Evolutionary conservation across 139 green algal genomes (phyloP).

Genomic region (Protoeuglena noctilucae): DNA sequence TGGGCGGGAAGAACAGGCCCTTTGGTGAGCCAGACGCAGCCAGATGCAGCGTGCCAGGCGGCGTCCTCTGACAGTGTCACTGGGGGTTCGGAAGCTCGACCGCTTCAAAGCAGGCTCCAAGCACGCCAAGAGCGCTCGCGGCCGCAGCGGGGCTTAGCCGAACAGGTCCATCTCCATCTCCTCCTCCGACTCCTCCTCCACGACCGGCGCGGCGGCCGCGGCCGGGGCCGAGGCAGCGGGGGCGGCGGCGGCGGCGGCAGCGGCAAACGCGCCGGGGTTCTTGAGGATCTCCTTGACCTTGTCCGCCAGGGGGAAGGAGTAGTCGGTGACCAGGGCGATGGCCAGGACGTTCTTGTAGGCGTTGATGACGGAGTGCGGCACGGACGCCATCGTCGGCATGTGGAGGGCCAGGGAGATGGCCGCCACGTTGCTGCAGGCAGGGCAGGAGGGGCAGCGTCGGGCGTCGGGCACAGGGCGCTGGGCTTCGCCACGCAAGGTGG

Average conservation of each 20-base stretch:
- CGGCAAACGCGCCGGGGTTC: constrained; percentile 58
- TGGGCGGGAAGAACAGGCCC: too few relatives aligned
- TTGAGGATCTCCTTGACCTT: constrained; percentile 89
- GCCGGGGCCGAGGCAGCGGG: constrained; percentile 16
- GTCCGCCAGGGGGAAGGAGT: constrained; percentile 81
- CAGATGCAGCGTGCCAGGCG: too few relatives aligned
- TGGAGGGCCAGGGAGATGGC: constrained; percentile 60
- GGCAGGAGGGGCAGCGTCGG: too few relatives aligned
- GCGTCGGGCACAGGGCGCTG: too few relatives aligned
- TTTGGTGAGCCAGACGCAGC: too few relatives aligned
- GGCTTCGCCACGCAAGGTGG: too few relatives aligned
- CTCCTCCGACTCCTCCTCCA: constrained; percentile 35
- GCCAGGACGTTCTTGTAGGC: constrained; percentile 98
- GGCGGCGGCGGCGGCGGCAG: constrained; percentile 28
- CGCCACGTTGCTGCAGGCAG: constrained; percentile 69
- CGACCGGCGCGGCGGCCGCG: constrained; percentile 16
- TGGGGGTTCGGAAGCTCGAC: too few relatives aligned
- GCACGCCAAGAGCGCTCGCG: too few relatives aligned
- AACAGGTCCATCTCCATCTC: constrained; percentile 73
- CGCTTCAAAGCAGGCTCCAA: too few relatives aligned
- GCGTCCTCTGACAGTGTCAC: too few relatives aligned
- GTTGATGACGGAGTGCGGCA: constrained; percentile 90
- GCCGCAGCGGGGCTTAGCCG: constrained; percentile 19
- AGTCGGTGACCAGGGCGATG: constrained; percentile 77
- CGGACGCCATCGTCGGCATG: constrained; percentile 76